phyloP scores from a whole-genome alignment of 202 grass and related monocot species.

The Eragrostis tef region DNA sequence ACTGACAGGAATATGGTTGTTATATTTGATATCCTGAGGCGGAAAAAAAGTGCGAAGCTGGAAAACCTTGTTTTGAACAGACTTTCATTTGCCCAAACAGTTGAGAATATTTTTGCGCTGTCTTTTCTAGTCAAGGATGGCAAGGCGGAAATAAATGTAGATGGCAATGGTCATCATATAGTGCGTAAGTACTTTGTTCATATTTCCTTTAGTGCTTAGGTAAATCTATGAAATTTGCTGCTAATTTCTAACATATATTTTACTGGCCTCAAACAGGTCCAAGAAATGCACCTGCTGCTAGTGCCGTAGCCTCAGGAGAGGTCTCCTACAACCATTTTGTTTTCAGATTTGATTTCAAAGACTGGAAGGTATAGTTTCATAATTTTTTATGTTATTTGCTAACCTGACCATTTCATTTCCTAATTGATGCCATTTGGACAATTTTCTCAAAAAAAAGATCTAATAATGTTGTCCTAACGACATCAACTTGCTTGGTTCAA shows the following conservation, averaged over 20 bases:
- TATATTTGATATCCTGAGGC: slow-evolving; percentile 79
- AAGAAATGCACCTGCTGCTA: slow-evolving; percentile 85
- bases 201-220: not conserved
- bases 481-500: not conserved
- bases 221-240: not conserved
- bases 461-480: too few species aligned
- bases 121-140: slow-evolving; percentile 99
- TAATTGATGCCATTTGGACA: too few species aligned
- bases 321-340: slow-evolving; percentile 90
- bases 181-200: slow-evolving; percentile 61
- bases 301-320: slow-evolving; percentile 68
- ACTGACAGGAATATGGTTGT: slow-evolving; percentile 80
- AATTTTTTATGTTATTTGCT: not conserved
- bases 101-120: slow-evolving; percentile 91
- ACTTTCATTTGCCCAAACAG: slow-evolving; percentile 81
- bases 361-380: slow-evolving; percentile 74
- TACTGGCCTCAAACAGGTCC: slow-evolving; percentile 56
- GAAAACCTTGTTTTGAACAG: slow-evolving; percentile 88
- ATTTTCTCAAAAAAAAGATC: too few species aligned
- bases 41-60: slow-evolving; percentile 61
- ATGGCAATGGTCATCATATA: slow-evolving; percentile 67
- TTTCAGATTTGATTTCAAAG: slow-evolving; percentile 83
- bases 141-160: slow-evolving; percentile 72
- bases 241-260: slow-evolving; percentile 34
- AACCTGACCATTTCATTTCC: not conserved